These are phyloP conservation scores for Blastobotrys capitulatus DNA, from an alignment of 1,139 yeast genomes.

Conservation along the genomic window DNA sequence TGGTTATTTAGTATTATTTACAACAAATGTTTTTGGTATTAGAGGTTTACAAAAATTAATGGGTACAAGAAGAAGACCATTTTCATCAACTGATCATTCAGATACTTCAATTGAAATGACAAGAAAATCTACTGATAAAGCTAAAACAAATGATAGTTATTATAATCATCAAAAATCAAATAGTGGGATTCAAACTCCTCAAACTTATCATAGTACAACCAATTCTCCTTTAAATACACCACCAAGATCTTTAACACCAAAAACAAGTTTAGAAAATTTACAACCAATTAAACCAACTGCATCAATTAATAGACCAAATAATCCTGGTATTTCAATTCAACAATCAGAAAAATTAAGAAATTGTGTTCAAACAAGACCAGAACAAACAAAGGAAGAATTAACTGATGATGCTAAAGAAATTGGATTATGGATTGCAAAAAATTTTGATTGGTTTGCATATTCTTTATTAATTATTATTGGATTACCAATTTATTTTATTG, in stretches of 20 bases:
- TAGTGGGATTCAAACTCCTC: not conserved
- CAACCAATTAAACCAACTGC: slow-evolving; percentile 2
- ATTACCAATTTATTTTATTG: slow-evolving; percentile 36
- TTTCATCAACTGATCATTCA: slow-evolving; percentile 2
- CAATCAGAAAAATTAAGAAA: not conserved
- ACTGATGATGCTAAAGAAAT: not conserved
- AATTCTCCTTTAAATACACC: not conserved
- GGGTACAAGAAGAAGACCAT: slow-evolving; percentile 30
- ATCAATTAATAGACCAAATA: slow-evolving; percentile 5
- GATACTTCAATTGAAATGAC: not conserved
- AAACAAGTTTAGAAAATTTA: not conserved
- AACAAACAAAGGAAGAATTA: slow-evolving; percentile 1
- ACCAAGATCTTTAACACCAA: not conserved
- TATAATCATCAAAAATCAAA: not conserved
- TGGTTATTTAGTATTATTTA: slow-evolving; percentile 54
- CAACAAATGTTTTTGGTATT: slow-evolving; percentile 44
- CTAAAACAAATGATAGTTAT: not conserved
- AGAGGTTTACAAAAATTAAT: slow-evolving; percentile 38
- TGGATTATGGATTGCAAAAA: slow-evolving; percentile 32
- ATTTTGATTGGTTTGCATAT: slow-evolving; percentile 56
- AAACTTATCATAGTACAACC: not conserved
- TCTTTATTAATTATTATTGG: slow-evolving; percentile 45
- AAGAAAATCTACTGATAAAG: not conserved
- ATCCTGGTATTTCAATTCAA: slow-evolving; percentile 7
- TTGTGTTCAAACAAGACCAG: slow-evolving; percentile 6